Base-by-base conservation (phyloP, 768 basidiomycete species). In the Glaciozyma antarctica region DNA sequence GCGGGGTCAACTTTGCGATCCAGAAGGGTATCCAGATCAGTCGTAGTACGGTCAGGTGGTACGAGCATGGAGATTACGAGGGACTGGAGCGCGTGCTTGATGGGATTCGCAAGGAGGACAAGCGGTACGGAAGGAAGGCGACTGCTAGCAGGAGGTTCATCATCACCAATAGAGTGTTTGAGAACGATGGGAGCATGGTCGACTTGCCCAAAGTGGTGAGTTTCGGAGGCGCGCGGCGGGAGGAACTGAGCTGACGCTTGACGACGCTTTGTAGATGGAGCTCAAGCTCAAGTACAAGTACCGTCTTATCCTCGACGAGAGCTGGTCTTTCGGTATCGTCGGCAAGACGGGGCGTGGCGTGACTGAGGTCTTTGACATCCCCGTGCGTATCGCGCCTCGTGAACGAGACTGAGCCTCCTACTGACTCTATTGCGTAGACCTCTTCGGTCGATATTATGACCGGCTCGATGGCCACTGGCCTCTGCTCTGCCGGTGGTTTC, bases 221-320 rank as follows among this genome's bases (percentile, higher is more conserved):
- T 80, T 28, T 24, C 43, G 13, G 34, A 12, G 28, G 10, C 45
- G 41, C 19, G 28, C 54, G 47, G 15, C 2, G 16, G 38, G 16
- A 38, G 32, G 30, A 26, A 34, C 26, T 21, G 22, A 2, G 19
- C 13, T 6, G 28, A 58, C 4, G 7, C 26, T 3, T 12, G 57
- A 26, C 1, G 32, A 9, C 32, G 32, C 9, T 9, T 26, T 2
- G 10, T 68, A 94, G 91, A 86, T 97, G 66, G 93, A 95, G 74
- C 81, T 99, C 56, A 99, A 98, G 79, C 79, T 82, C 72, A 92
- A 93, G 78, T 89, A 90, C 83, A 98, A 98, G 77, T 97, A 92
- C 76, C 85, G 95, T 17, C 79, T 98, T 61, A 87, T 98, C 62
- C 82, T 98, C 19, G 95, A 99, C 75, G 95, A 99, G 76, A 86